These are phyloP conservation scores for Epichloe coenophiala DNA, from an alignment of 2,329 filamentous ascomycete species.

Conservation along the genomic window DNA sequence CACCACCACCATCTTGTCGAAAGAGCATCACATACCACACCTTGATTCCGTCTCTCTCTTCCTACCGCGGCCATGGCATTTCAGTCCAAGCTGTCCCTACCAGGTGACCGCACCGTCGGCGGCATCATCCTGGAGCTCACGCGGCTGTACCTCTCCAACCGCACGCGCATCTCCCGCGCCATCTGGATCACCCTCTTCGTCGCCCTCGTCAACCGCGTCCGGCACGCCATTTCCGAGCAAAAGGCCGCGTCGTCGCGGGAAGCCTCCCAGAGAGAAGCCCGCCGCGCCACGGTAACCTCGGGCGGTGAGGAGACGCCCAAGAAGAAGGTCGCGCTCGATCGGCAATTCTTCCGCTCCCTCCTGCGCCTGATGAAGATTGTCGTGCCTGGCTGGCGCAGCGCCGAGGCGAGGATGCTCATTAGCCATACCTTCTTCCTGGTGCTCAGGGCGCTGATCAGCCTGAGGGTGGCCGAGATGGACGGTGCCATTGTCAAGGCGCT, in stretches of 20 bases:
- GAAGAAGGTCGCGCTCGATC: slow-evolving; percentile 84
- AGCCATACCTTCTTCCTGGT: slow-evolving; percentile 93
- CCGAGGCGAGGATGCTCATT: slow-evolving; percentile 71
- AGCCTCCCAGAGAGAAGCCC: slow-evolving; percentile 37
- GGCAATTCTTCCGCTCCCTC: slow-evolving; percentile 66
- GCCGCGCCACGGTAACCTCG: slow-evolving; percentile 35
- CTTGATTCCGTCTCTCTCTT: not conserved
- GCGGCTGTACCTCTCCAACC: slow-evolving; percentile 62
- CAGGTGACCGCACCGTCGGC: slow-evolving; percentile 49
- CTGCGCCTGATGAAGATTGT: slow-evolving; percentile 72
- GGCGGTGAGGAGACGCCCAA: slow-evolving; percentile 28
- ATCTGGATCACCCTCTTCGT: slow-evolving; percentile 74
- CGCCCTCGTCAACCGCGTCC: slow-evolving; percentile 73
- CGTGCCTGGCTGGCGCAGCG: slow-evolving; percentile 78
- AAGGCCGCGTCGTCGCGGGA: slow-evolving; percentile 67
- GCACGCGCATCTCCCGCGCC: slow-evolving; percentile 67
- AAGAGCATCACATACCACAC: no score
- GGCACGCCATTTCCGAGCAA: slow-evolving; percentile 84
- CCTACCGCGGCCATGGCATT: slow-evolving; percentile 44
- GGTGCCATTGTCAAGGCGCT: slow-evolving; percentile 84
- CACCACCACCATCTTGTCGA: no score
- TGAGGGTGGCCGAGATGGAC: slow-evolving; percentile 94
- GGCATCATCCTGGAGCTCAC: slow-evolving; percentile 53
- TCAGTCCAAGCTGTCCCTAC: slow-evolving; percentile 57
- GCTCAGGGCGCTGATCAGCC: slow-evolving; percentile 75